Percentiles rank a stretch among this genome's conserved stretches.
phyloP scores from a whole-genome alignment of 2,329 filamentous ascomycete species.

The Pyrenochaeta sp. region DNA sequence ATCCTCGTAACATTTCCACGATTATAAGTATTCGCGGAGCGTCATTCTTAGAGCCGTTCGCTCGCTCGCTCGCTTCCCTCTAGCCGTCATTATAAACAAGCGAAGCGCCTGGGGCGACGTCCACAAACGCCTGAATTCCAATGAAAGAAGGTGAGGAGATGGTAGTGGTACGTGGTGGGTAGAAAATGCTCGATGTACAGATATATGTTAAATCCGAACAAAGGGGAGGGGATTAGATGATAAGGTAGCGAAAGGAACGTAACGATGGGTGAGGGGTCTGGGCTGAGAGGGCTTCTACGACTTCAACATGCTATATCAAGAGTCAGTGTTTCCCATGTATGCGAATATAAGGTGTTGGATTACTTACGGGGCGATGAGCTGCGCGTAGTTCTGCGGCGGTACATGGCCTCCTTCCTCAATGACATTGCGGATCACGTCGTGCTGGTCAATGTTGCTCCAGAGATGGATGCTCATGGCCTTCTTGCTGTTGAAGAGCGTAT shows the following conservation, averaged over 20 bases:
- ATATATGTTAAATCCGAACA: background rate
- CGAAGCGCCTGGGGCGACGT: background rate
- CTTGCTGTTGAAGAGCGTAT: conserved; percentile 68
- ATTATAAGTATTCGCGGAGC: too few species aligned
- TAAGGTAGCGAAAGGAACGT: background rate
- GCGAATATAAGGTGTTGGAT: background rate
- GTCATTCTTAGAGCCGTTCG: background rate
- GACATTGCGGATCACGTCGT: conserved; percentile 44
- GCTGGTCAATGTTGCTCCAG: conserved; percentile 47
- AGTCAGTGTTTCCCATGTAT: conserved; percentile 1
- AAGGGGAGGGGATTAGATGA: background rate
- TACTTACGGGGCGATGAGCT: conserved; percentile 48
- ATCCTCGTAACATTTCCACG: background rate
- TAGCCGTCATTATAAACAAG: background rate
- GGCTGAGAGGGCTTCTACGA: conserved; percentile 23
- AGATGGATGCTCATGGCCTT: conserved; percentile 52
- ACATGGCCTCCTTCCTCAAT: conserved; percentile 45
- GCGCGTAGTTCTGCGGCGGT: conserved; percentile 45
- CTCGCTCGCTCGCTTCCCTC: background rate
- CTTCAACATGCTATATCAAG: conserved; percentile 38
- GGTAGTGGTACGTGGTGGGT: background rate
- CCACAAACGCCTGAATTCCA: background rate
- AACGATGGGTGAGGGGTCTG: too few species aligned
- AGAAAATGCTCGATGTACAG: conserved; percentile 7
- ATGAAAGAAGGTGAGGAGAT: background rate